phyloP scores from a whole-genome alignment of 2,329 filamentous ascomycete genomes.

The Stagonosporopsis rhizophila region DNA sequence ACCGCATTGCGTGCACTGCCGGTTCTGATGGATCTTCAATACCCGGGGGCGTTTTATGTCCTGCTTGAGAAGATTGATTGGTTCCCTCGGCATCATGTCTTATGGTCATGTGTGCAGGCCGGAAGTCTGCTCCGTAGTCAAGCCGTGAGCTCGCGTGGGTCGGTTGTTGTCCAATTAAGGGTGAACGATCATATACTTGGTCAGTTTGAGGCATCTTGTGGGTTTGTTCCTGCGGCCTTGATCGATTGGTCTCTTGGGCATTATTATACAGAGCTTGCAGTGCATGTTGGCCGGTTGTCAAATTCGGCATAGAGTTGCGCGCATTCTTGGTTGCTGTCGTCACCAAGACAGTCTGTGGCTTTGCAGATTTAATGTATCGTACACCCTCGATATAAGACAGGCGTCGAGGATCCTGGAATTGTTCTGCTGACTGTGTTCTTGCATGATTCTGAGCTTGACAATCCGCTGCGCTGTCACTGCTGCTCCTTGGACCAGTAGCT shows the following conservation, averaged over 20 bases:
- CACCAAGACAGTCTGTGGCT: conserved; percentile 1
- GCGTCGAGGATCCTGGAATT: neutral
- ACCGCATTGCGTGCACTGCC: neutral
- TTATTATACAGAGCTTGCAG: conserved; percentile 6
- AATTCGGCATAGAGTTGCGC: conserved; percentile 23
- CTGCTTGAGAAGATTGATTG: neutral
- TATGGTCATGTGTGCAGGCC: neutral
- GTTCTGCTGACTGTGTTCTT: neutral
- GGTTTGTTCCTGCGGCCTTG: neutral
- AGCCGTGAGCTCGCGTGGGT: conserved; percentile 14
- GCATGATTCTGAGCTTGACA: neutral
- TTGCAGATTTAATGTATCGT: conserved; percentile 3
- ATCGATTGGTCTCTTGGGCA: neutral
- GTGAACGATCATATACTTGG: neutral
- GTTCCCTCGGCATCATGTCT: neutral
- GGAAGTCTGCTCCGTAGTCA: conserved; percentile 3
- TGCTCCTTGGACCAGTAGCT: conserved; percentile 10
- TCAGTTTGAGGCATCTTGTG: neutral
- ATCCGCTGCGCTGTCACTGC: neutral
- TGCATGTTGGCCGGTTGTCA: neutral
- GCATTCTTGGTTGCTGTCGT: neutral
- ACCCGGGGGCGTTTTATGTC: neutral
- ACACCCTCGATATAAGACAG: neutral
- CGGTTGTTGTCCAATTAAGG: conserved; percentile 1
- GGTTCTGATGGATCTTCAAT: neutral